These are phyloP conservation scores for Ilyonectria destructans DNA, from an alignment of 2,329 filamentous ascomycete species.

Conservation along the genomic window DNA sequence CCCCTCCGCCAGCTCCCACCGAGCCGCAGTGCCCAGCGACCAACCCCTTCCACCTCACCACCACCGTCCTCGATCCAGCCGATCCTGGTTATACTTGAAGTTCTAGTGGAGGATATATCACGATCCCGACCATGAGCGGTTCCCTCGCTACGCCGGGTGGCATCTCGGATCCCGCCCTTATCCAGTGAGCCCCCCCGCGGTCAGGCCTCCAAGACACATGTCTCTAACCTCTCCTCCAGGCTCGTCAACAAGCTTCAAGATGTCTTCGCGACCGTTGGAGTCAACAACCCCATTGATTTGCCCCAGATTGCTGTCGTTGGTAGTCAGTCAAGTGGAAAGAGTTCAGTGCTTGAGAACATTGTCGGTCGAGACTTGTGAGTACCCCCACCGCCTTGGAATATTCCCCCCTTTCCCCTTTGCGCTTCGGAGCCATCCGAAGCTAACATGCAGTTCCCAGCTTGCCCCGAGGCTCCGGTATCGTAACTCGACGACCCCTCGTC, in stretches of 20 bases:
- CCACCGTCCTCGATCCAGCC: slow-evolving; percentile 34
- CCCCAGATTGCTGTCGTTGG: slow-evolving; percentile 98
- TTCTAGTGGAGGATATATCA: slow-evolving; percentile 31
- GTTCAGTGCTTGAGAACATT: slow-evolving; percentile 98
- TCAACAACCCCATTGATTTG: slow-evolving; percentile 99
- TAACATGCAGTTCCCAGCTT: slow-evolving; percentile 71
- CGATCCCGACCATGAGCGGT: slow-evolving; percentile 53
- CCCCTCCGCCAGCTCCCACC: slow-evolving; percentile 31
- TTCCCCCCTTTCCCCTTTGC: slow-evolving; percentile 28
- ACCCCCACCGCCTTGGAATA: slow-evolving; percentile 24
- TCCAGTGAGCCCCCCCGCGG: slow-evolving; percentile 66
- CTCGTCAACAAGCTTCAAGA: slow-evolving; percentile 99
- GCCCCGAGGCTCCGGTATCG: slow-evolving; percentile 97
- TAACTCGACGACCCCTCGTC: slow-evolving; percentile 94
- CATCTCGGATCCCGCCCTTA: slow-evolving; percentile 78
- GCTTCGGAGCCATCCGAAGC: slow-evolving; percentile 26
- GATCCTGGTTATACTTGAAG: slow-evolving; percentile 31
- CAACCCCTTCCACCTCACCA: slow-evolving; percentile 35
- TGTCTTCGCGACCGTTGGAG: slow-evolving; percentile 98
- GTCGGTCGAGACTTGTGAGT: slow-evolving; percentile 98
- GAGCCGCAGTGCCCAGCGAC: slow-evolving; percentile 19
- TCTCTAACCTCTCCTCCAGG: slow-evolving; percentile 57
- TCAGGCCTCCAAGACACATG: slow-evolving; percentile 34
- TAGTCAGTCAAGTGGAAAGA: slow-evolving; percentile 99
- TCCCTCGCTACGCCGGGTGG: slow-evolving; percentile 66